Evolutionary conservation across 2,329 filamentous ascomycete species (phyloP), one percentile per base, ranked within the genome.

Genomic region (Phialophora verrucosa): DNA sequence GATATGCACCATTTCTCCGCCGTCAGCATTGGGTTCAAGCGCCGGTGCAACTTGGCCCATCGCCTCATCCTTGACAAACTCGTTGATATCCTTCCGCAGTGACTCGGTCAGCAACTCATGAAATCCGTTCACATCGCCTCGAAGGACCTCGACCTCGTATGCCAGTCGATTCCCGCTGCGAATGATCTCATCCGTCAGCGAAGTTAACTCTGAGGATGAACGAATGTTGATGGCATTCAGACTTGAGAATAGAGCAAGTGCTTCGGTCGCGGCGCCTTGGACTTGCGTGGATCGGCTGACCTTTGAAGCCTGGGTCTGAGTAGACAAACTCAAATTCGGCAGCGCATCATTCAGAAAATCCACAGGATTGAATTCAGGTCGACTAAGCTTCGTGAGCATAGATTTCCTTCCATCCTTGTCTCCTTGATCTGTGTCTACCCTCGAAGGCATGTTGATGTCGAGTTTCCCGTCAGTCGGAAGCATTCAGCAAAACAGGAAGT

Each of bases 121-220:
- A 42, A 97, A 81, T n/a, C 90, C 85, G 55, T 93, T 80, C 2
- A 92, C 91, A 78, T 97, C 93, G 69, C 93, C 93, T n/a, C 93
- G 87, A 57, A 98, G 79, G 20, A 98, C 86, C 78, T 98, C 94
- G 23, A 98, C 94, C 78, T 98, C 92, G 75, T 99, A 99, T 23
- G 93, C 92, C 64, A 99, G 82, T 3, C 94, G 86, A 70, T 91
- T 92, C 29, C 93, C 92, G 74, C 92, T 93, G 64, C 95, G 87
- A 68, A 99, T 80, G 69, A 99, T 98, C 72, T 98, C 95, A 77
- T 99, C 94, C 11, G 95, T 97, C 66, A 98, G 83, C 74, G 94
- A 90, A 35, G 93, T 97, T 65, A 99, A 84, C 54, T 89, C 91
- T 62, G 85, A 88, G 14, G 93, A 92, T 7, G 97, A 82, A 54